phyloP scores from a whole-genome alignment of 1,139 yeast genomes.

The Blastobotrys malaysiensis region DNA sequence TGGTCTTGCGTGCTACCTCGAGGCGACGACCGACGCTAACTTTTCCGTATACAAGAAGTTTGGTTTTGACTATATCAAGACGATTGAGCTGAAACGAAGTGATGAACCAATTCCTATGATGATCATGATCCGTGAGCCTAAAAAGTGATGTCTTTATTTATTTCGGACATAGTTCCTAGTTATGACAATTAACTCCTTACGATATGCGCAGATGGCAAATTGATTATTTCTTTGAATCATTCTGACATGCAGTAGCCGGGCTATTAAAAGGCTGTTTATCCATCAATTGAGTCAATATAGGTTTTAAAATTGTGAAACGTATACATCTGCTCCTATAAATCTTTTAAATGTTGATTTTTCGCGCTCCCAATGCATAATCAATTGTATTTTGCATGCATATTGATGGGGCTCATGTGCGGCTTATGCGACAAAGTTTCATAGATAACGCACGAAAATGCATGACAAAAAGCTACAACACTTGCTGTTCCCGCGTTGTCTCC shows the following conservation, averaged over 20 bases:
- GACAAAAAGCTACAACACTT: not conserved
- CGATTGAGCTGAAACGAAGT: conserved; percentile 16
- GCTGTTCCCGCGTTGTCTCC: conserved; percentile 1
- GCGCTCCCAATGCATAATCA: not conserved
- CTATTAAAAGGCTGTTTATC: no score
- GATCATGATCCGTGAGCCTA: conserved; percentile 25
- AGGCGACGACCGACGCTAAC: conserved; percentile 49
- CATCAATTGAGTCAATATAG: no score
- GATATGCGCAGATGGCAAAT: no score
- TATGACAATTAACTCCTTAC: not conserved
- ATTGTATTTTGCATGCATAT: not conserved
- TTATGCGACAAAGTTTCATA: not conserved
- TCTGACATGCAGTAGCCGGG: no score
- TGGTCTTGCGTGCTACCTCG: conserved; percentile 48
- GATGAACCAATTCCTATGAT: conserved; percentile 20
- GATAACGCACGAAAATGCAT: not conserved
- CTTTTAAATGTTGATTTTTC: not conserved
- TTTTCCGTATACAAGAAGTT: conserved; percentile 55
- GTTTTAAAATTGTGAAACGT: no score
- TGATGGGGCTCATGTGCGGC: not conserved
- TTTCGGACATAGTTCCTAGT: not conserved
- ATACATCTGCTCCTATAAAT: no score
- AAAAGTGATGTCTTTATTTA: not conserved
- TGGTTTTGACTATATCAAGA: conserved; percentile 39
- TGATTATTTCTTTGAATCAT: no score